phyloP scores from a whole-genome alignment of 2,329 filamentous ascomycete species.

The Fusarium hostae region DNA sequence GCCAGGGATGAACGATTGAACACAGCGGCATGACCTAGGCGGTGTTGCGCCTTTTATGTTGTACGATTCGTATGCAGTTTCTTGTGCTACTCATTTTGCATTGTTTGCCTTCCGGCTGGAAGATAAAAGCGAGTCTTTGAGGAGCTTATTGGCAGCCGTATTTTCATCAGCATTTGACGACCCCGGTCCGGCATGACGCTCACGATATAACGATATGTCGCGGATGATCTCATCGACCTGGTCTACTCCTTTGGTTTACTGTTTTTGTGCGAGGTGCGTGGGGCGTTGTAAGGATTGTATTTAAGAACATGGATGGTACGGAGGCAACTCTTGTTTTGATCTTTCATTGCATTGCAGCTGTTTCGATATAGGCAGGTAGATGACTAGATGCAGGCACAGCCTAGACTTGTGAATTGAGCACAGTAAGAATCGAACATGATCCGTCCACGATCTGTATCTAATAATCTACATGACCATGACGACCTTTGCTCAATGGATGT shows the following conservation, averaged over 20 bases:
- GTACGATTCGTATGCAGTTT: conserved; percentile 16
- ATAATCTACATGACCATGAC: not conserved
- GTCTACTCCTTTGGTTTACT: conserved; percentile 19
- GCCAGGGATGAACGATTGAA: not conserved
- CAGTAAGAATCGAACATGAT: not conserved
- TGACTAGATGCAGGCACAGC: conserved; percentile 30
- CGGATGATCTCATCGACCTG: conserved; percentile 19
- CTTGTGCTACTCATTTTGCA: conserved; percentile 26
- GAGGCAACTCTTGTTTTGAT: conserved; percentile 23
- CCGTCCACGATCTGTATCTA: not conserved
- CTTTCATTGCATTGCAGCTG: conserved; percentile 5
- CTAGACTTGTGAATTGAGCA: conserved; percentile 11
- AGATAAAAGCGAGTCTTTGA: conserved; percentile 11
- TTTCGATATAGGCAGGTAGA: conserved; percentile 13
- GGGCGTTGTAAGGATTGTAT: conserved; percentile 28
- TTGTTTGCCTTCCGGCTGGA: conserved; percentile 4
- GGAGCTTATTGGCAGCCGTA: conserved; percentile 2
- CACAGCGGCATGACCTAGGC: not conserved
- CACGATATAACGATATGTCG: conserved; percentile 40
- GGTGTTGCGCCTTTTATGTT: not conserved
- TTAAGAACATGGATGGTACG: conserved; percentile 22
- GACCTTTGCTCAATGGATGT: not conserved
- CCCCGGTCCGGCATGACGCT: conserved; percentile 16
- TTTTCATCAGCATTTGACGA: conserved; percentile 18
- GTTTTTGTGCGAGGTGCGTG: conserved; percentile 19